Evolutionary conservation across 1,139 yeast genomes (phyloP).

Genomic region (Pichia terricola): DNA sequence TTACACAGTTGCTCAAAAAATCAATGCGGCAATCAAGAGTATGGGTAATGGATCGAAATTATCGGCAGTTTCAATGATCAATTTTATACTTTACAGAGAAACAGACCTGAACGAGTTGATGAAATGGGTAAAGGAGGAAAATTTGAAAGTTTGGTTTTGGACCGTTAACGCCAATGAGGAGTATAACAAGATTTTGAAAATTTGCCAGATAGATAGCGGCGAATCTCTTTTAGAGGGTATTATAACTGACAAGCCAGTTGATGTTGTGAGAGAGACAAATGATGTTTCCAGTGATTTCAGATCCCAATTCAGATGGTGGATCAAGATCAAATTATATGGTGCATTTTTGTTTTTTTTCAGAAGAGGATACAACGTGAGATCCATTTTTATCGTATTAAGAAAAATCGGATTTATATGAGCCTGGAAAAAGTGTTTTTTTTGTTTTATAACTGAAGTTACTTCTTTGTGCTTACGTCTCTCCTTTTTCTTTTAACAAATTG

Average conservation of each 20-base stretch:
- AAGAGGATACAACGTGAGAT: conserved; percentile 16
- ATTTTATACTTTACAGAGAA: conserved; percentile 30
- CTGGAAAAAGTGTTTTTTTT: no score
- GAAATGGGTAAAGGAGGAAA: conserved; percentile 26
- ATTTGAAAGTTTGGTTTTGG: conserved; percentile 65
- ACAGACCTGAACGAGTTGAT: conserved; percentile 31
- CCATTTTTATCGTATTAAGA: conserved; percentile 12
- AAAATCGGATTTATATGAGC: conserved; percentile 17
- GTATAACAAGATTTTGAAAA: conserved; percentile 9
- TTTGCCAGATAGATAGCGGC: conserved; percentile 5
- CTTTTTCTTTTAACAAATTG: no score
- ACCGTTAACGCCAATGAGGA: conserved; percentile 47
- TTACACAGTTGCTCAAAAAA: conserved; percentile 26
- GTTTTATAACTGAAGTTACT: no score
- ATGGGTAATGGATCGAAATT: conserved; percentile 24
- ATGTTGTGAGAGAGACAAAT: conserved; percentile 4
- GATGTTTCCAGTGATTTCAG: conserved; percentile 1
- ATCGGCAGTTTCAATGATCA: conserved; percentile 23
- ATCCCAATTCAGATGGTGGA: conserved; percentile 10
- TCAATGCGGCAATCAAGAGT: conserved; percentile 26
- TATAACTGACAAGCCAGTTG: conserved; percentile 23
- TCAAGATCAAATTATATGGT: conserved; percentile 12
- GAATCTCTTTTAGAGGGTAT: conserved; percentile 18
- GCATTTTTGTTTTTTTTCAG: conserved; percentile 15
- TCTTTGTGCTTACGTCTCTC: no score